Base-by-base conservation (phyloP, 1,284 basidiomycete genomes). In the Clitocybe nebularis region DNA sequence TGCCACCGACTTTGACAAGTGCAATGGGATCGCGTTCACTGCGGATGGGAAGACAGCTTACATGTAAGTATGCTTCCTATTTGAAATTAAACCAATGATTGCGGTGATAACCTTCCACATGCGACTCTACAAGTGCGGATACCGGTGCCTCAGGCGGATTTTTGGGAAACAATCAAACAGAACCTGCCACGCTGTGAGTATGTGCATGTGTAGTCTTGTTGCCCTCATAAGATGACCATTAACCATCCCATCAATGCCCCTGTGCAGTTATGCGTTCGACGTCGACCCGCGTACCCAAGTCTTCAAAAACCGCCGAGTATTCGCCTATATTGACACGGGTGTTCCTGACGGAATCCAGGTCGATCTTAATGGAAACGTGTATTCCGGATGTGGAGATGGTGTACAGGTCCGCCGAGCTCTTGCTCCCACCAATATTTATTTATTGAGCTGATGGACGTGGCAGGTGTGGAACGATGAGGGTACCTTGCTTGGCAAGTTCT, bases 401-500 rank as follows among this genome's bases (percentile, higher is more conserved):
- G 77, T 85, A 1, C 77, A 86, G 47, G 77, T 77, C 44, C 34
- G 68, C 58, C 24, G 14, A n/a, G 14, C 14, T 17, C 41, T 47
- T 35, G 17, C 35, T 49, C 47, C 5, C 49, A 49, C 35, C 41
- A 34, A 22, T 45, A 5, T n/a, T 35, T 38, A n/a, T n/a, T n/a
- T n/a, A n/a, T n/a, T n/a, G n/a, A n/a, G n/a, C n/a, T n/a, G n/a
- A n/a, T n/a, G n/a, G n/a, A n/a, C n/a, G n/a, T 16, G 36, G 8
- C 52, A 81, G 64, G 82, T 89, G 2, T 89, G 79, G 75, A 76
- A 79, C 54, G 53, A 72, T 0, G 54, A 71, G 10, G 86, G 86
- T 2, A 73, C 68, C 1, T 67, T 89, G 2, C 63, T 90, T 7
- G 86, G 87, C 30, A 90, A 89, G 61, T 81, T 90, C 58, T 88